Conservation (phyloP, 805 yeast genomes). For the Metschnikowia baotianmanensis region DNA sequence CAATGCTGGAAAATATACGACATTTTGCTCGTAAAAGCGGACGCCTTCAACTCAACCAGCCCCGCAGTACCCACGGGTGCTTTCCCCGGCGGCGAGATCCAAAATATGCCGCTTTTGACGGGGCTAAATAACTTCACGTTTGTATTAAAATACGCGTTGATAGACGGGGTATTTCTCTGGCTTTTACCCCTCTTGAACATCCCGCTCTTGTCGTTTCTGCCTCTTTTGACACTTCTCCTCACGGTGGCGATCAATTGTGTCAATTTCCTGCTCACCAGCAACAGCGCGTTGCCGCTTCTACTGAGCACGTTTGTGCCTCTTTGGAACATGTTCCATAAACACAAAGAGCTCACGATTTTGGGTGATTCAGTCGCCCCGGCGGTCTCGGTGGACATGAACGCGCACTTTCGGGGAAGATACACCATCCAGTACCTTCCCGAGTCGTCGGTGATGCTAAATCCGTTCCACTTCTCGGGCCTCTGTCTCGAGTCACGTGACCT, state of each 20-base stretch:
- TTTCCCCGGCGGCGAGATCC: too few species aligned
- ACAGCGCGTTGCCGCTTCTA: conserved; percentile 48
- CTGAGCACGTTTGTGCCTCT: conserved; percentile 34
- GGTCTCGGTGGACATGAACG: conserved; percentile 42
- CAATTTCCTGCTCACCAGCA: conserved; percentile 55
- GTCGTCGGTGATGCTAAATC: conserved; percentile 81
- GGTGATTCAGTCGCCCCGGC: conserved; percentile 46
- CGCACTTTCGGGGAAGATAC: conserved; percentile 81
- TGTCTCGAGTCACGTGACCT: conserved; percentile 51
- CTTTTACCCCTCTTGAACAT: conserved; percentile 70
- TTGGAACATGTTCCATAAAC: conserved; percentile 42
- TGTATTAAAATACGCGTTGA: conserved; percentile 63
- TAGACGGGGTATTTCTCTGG: conserved; percentile 73
- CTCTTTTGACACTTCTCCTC: conserved; percentile 50
- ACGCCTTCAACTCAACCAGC: conserved; percentile 15
- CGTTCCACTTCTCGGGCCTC: conserved; percentile 54
- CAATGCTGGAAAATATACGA: conserved; percentile 88
- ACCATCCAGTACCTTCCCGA: conserved; percentile 89
- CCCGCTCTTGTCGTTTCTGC: conserved; percentile 68
- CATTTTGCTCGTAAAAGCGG: conserved; percentile 54
- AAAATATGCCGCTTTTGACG: conserved; percentile 24
- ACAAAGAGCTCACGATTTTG: conserved; percentile 49
- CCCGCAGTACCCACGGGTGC: too few species aligned
- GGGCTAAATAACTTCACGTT: conserved; percentile 54
- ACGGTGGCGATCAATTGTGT: conserved; percentile 45